Conservation (phyloP, 257 asterid species). For the Solanum sparsipilum region DNA sequence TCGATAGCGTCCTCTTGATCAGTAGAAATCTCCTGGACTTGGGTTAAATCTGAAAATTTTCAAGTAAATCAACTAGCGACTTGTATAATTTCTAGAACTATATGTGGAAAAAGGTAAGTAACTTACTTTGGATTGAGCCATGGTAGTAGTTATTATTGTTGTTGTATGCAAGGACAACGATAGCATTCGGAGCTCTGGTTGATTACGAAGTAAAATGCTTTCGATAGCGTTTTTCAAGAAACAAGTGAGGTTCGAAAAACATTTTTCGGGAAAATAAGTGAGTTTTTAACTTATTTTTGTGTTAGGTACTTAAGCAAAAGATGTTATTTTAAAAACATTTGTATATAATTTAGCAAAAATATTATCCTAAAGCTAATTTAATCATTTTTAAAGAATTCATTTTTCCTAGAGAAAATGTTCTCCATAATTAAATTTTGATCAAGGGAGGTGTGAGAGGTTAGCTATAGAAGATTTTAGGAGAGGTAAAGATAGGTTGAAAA, state of each 20-base stretch:
- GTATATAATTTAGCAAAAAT: background rate
- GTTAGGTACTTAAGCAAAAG: background rate
- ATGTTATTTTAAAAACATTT: background rate
- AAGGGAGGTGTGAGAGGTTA: no score
- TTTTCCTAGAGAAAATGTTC: background rate
- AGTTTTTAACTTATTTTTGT: background rate
- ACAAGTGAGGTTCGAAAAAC: background rate
- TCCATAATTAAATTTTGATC: no score
- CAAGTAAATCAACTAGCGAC: background rate
- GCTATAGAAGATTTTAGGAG: no score
- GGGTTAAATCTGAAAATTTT: background rate
- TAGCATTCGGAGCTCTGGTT: background rate
- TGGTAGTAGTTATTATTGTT: background rate
- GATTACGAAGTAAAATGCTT: background rate
- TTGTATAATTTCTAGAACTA: background rate
- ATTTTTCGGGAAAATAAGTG: background rate
- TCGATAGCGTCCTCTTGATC: background rate
- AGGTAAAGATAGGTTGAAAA: no score
- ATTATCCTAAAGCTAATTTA: background rate
- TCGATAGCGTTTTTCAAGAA: background rate
- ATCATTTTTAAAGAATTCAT: background rate
- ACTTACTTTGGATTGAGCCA: background rate
- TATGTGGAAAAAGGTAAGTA: background rate
- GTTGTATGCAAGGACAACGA: background rate
- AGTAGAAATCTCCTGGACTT: background rate